Evolutionary conservation across 2,329 filamentous ascomycete species (phyloP).

Genomic region (Aspergillus ochraceoroseus): DNA sequence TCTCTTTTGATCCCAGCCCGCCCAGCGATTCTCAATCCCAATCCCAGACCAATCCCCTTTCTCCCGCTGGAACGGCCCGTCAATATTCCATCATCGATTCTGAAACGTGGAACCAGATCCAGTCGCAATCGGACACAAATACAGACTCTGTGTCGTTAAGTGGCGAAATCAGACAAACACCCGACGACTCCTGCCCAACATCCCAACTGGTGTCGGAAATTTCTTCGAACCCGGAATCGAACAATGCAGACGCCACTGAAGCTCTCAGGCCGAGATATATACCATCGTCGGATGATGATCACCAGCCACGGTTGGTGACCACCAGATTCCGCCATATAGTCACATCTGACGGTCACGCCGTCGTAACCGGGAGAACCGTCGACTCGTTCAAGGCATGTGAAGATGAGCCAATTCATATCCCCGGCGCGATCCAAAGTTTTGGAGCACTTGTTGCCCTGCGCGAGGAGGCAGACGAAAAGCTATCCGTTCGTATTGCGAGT

Average conservation of each 20-base stretch:
- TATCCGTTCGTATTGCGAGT: conserved; percentile 68
- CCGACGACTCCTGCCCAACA: not conserved
- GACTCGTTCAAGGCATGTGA: conserved; percentile 72
- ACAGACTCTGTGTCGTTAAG: not conserved
- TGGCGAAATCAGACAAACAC: not conserved
- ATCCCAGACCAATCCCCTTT: conserved; percentile 10
- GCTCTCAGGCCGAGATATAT: conserved; percentile 1
- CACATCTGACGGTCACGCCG: conserved; percentile 71
- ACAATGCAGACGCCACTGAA: not conserved
- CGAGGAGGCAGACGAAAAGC: conserved; percentile 57
- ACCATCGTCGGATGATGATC: conserved; percentile 29
- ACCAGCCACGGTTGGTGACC: conserved; percentile 56
- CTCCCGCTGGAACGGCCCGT: conserved; percentile 20
- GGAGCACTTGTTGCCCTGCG: conserved; percentile 70
- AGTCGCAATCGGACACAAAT: conserved; percentile 12
- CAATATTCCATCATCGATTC: conserved; percentile 30
- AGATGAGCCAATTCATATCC: conserved; percentile 85
- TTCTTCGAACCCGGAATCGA: not conserved
- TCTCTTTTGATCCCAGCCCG: conserved; percentile 60
- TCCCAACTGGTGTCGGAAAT: conserved; percentile 6
- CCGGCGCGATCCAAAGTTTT: conserved; percentile 74
- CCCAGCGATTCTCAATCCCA: conserved; percentile 30
- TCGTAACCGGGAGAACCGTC: conserved; percentile 74
- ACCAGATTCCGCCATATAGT: conserved; percentile 72
- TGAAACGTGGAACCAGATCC: conserved; percentile 24